Conservation (phyloP, 2,329 filamentous ascomycete genomes). For the Zymoseptoria pseudotritici region DNA sequence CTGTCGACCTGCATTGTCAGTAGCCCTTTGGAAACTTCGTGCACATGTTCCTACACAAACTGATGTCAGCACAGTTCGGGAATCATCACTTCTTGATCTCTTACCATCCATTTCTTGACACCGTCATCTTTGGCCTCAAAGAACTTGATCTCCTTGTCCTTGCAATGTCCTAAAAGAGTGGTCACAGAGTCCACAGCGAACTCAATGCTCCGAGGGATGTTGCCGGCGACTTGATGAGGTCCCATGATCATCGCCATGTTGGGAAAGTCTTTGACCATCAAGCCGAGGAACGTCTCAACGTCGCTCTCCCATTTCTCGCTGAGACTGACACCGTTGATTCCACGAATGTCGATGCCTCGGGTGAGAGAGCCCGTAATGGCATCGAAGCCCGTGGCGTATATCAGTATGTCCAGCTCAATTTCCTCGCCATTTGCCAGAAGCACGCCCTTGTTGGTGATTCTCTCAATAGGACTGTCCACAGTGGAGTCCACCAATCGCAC, state of each 20-base stretch:
- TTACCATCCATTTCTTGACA: slow-evolving; percentile 9
- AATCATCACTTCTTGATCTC: neutral
- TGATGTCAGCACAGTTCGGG: neutral
- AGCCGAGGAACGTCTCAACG: slow-evolving; percentile 33
- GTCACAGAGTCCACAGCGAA: slow-evolving; percentile 11
- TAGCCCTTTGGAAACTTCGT: slow-evolving; percentile 38
- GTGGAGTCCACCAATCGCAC: slow-evolving; percentile 42
- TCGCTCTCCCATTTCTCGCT: slow-evolving; percentile 31
- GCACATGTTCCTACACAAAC: slow-evolving; percentile 33
- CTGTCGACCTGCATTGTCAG: slow-evolving; percentile 44
- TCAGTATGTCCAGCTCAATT: slow-evolving; percentile 32
- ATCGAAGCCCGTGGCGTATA: slow-evolving; percentile 38
- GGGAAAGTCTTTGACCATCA: slow-evolving; percentile 17
- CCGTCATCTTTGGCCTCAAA: slow-evolving; percentile 5
- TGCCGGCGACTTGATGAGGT: slow-evolving; percentile 35
- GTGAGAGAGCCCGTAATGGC: slow-evolving; percentile 22
- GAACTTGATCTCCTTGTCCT: slow-evolving; percentile 1
- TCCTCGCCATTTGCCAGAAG: slow-evolving; percentile 30
- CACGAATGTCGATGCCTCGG: slow-evolving; percentile 25
- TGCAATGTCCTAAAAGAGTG: slow-evolving; percentile 6
- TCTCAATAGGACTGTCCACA: slow-evolving; percentile 37
- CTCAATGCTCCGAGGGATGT: slow-evolving; percentile 32
- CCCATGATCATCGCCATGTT: slow-evolving; percentile 35
- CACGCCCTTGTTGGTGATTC: slow-evolving; percentile 37
- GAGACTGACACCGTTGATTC: slow-evolving; percentile 19